Evolutionary conservation across 176 grass and related monocot genomes (phyloP).

Genomic region (Tillandsia fasciculata): DNA sequence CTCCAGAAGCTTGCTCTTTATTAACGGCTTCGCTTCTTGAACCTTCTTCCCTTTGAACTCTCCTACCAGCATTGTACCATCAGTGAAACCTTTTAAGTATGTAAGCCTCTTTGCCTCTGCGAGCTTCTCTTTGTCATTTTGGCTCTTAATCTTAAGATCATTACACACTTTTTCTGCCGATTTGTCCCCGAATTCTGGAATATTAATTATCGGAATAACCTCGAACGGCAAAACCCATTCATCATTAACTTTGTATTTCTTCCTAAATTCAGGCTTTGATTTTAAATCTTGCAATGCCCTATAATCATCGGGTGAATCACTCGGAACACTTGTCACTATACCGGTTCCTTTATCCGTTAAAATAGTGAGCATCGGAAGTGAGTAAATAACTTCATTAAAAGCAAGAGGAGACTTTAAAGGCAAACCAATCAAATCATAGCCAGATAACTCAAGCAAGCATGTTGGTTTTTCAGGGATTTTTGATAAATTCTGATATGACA

Average conservation of each 20-base stretch:
- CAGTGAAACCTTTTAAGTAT: constrained; percentile 70
- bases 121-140: constrained; percentile 72
- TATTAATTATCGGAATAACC: constrained; percentile 54
- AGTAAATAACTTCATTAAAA: constrained; percentile 54
- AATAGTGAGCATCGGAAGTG: constrained; percentile 65
- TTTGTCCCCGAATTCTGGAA: constrained; percentile 71
- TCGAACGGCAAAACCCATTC: constrained; percentile 58
- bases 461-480: constrained; percentile 44
- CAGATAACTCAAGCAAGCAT: constrained; percentile 49
- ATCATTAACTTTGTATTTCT: constrained; percentile 57
- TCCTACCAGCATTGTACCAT: constrained; percentile 68
- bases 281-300: constrained; percentile 63
- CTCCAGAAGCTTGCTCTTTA: constrained; percentile 53
- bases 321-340: constrained; percentile 61
- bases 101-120: constrained; percentile 63
- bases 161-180: constrained; percentile 57
- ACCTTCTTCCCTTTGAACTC: constrained; percentile 56
- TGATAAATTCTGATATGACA: constrained; percentile 61
- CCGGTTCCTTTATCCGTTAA: constrained; percentile 54
- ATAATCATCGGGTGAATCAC: constrained; percentile 67
- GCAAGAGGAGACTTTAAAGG: constrained; percentile 49
- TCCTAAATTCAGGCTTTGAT: constrained; percentile 44
- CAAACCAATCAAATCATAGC: constrained; percentile 60
- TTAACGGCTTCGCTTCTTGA: constrained; percentile 66
- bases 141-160: constrained; percentile 61